Conservation (phyloP, 2,329 filamentous ascomycete genomes). For the Aphanocladium album region DNA sequence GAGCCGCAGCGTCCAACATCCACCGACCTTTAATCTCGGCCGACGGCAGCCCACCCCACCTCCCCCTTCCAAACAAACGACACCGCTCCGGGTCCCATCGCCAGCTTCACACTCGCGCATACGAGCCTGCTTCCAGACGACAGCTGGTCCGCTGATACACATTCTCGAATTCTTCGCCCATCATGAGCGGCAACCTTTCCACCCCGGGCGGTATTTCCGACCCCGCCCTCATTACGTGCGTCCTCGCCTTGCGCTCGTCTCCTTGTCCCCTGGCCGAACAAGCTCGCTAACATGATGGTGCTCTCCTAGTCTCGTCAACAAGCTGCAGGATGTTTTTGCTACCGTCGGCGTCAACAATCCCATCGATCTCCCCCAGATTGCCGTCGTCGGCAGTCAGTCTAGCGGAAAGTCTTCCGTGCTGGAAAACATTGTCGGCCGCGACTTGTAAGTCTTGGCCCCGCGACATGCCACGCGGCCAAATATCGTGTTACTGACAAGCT, state of each 20-base stretch:
- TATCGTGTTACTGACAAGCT: slow-evolving; percentile 16
- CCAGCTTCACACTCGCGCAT: neutral
- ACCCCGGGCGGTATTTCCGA: slow-evolving; percentile 58
- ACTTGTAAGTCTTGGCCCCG: slow-evolving; percentile 70
- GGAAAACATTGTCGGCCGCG: slow-evolving; percentile 97
- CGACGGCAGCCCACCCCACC: slow-evolving; percentile 9
- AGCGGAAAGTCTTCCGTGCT: slow-evolving; percentile 99
- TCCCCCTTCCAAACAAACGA: slow-evolving; percentile 12
- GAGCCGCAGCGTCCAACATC: neutral
- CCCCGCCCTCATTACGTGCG: slow-evolving; percentile 61
- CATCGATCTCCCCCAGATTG: slow-evolving; percentile 97
- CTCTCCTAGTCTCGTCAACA: slow-evolving; percentile 75
- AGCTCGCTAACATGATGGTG: slow-evolving; percentile 1
- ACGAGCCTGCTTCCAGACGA: slow-evolving; percentile 2
- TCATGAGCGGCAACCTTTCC: slow-evolving; percentile 34
- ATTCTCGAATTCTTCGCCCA: slow-evolving; percentile 1
- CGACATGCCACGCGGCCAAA: slow-evolving; percentile 12
- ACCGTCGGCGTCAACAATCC: slow-evolving; percentile 99
- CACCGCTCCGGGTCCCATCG: slow-evolving; percentile 11
- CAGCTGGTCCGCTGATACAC: slow-evolving; percentile 6
- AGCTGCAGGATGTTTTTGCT: slow-evolving; percentile 98
- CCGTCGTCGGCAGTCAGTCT: slow-evolving; percentile 95
- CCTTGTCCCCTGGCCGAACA: slow-evolving; percentile 13
- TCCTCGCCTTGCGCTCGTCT: slow-evolving; percentile 13
- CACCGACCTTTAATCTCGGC: neutral